These are phyloP conservation scores for Lagenidium giganteum DNA, from an alignment of 352 stramenopile genomes.

Conservation along the genomic window DNA sequence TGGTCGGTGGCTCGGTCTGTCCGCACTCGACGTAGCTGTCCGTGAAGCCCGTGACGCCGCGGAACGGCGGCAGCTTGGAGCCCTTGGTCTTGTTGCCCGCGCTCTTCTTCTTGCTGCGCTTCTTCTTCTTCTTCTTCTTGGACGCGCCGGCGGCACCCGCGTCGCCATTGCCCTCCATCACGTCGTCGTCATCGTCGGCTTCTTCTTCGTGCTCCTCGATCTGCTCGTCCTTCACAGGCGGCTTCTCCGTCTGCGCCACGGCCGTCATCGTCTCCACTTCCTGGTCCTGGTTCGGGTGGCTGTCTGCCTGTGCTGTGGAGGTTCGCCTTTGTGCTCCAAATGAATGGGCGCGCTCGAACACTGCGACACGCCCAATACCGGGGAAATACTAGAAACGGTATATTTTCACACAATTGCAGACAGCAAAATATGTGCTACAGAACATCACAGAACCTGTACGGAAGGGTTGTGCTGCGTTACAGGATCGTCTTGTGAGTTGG, in stretches of 20 bases:
- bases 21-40: constrained; percentile 92
- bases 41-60: constrained; percentile 84
- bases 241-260: background rate
- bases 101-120: constrained; percentile 49
- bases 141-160: constrained; percentile 4
- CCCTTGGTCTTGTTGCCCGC: constrained; percentile 15
- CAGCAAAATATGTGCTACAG: no score
- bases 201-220: constrained; percentile 2
- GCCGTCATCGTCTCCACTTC: constrained; percentile 5
- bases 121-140: constrained; percentile 71
- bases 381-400: no score
- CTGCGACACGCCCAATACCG: no score
- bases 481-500: no score
- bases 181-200: constrained; percentile 11
- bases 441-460: no score
- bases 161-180: background rate
- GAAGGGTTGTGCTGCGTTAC: no score
- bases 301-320: no score
- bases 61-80: constrained; percentile 57
- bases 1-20: constrained; percentile 95
- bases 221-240: background rate
- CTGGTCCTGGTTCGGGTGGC: background rate
- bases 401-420: no score
- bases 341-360: no score
- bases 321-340: no score